These are phyloP conservation scores for Fusarium sp. DNA, from an alignment of 2,329 filamentous ascomycete genomes.

Conservation along the genomic window DNA sequence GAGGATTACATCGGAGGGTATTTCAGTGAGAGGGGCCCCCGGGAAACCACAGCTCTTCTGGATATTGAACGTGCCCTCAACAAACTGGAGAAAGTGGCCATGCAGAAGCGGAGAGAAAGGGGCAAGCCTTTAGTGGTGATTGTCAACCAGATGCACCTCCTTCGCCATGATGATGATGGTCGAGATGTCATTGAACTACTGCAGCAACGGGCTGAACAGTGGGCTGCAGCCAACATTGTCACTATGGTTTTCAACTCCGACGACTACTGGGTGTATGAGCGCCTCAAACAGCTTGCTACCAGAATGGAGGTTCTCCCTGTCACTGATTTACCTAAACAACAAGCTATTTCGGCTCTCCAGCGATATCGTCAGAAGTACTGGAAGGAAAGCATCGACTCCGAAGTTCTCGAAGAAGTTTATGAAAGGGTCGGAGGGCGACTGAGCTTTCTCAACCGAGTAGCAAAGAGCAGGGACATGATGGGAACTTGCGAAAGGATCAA, in stretches of 20 bases:
- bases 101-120: constrained; percentile 69
- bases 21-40: constrained; percentile 91
- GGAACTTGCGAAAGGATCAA: constrained; percentile 78
- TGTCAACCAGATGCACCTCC: constrained; percentile 90
- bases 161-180: constrained; percentile 92
- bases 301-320: constrained; percentile 94
- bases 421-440: constrained; percentile 86
- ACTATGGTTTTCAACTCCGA: constrained; percentile 96
- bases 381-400: constrained; percentile 62
- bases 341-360: constrained; percentile 78
- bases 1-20: constrained; percentile 98
- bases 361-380: constrained; percentile 85
- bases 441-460: constrained; percentile 87
- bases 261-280: constrained; percentile 98
- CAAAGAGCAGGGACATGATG: constrained; percentile 85
- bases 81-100: constrained; percentile 94
- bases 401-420: constrained; percentile 79
- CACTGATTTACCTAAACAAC: constrained; percentile 78
- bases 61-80: constrained; percentile 98
- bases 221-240: constrained; percentile 90
- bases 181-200: constrained; percentile 91
- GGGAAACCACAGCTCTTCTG: constrained; percentile 88
- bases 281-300: constrained; percentile 89
- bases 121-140: constrained; percentile 85
- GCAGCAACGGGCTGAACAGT: constrained; percentile 94